Percentiles rank a stretch among this genome's conserved stretches.
Conservation (phyloP, 2,329 filamentous ascomycete species). For the Cladophialophora chaetospira region DNA sequence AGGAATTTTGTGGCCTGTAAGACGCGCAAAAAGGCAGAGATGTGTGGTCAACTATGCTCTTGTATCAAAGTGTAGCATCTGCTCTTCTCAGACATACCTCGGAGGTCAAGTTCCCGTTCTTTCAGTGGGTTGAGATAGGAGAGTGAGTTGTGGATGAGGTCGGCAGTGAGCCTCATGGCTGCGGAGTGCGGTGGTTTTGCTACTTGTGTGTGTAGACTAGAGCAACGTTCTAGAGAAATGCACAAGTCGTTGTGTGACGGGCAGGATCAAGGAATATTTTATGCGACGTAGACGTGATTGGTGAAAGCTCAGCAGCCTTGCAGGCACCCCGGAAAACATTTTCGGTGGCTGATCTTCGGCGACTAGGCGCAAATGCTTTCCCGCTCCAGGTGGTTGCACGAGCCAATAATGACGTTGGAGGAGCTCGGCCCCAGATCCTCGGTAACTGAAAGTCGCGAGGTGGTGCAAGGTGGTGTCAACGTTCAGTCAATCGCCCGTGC, state of each 20-base stretch:
- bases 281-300: neutral
- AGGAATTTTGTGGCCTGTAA: conserved; percentile 94
- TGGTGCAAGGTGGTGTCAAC: too few species aligned
- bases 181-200: neutral
- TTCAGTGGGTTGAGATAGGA: conserved; percentile 98
- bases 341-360: too few species aligned
- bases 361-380: too few species aligned
- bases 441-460: too few species aligned
- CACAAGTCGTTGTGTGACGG: neutral
- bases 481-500: neutral
- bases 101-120: conserved; percentile 97
- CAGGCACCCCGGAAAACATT: too few species aligned
- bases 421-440: too few species aligned
- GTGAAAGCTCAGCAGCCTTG: neutral
- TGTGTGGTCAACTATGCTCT: conserved; percentile 82
- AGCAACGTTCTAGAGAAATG: neutral
- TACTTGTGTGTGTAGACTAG: neutral
- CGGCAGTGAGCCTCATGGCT: conserved; percentile 88
- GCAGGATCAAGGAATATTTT: neutral
- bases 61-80: conserved; percentile 80
- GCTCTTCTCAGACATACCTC: conserved; percentile 97
- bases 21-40: conserved; percentile 48
- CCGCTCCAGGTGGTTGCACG: too few species aligned
- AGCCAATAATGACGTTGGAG: too few species aligned
- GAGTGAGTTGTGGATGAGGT: conserved; percentile 90